Percentiles rank a stretch among this genome's conserved stretches.
phyloP scores from a whole-genome alignment of 441 rosid species.

The Adansonia grandidieri region DNA sequence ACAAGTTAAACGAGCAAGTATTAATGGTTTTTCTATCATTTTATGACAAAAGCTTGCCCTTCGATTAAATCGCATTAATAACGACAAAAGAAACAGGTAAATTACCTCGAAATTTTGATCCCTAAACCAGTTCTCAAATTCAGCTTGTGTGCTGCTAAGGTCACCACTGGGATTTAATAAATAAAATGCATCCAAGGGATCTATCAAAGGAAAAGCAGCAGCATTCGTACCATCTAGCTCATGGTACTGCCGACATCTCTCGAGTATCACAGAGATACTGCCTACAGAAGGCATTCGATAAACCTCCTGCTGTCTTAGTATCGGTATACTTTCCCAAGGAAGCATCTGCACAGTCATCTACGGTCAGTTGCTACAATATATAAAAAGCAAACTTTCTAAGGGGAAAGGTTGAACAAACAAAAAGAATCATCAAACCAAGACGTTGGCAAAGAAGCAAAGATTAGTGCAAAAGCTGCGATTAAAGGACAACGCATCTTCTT shows the following conservation, averaged over 20 bases:
- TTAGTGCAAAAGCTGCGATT: neutral
- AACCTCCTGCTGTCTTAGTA: conserved; percentile 84
- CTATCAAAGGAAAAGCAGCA: conserved; percentile 70
- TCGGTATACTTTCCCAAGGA: conserved; percentile 97
- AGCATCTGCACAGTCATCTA: conserved; percentile 67
- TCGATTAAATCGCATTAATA: neutral
- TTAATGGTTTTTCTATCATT: neutral
- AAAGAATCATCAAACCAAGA: conserved; percentile 5
- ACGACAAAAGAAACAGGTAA: conserved; percentile 9
- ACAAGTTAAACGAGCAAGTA: neutral
- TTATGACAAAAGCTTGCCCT: neutral
- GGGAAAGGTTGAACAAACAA: conserved; percentile 2
- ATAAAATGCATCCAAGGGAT: conserved; percentile 94
- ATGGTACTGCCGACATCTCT: conserved; percentile 50
- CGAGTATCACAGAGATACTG: conserved; percentile 62
- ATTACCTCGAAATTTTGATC: conserved; percentile 82
- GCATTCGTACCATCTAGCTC: conserved; percentile 43
- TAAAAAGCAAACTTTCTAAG: conserved; percentile 3
- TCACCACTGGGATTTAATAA: conserved; percentile 89
- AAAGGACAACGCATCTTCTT: neutral
- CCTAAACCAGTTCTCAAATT: conserved; percentile 80
- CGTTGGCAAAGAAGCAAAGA: conserved; percentile 16
- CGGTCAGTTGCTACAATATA: conserved; percentile 23
- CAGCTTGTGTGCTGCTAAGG: conserved; percentile 61
- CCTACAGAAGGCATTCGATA: conserved; percentile 96